Evolutionary conservation across 352 stramenopile species (phyloP).

Genomic region (Globisporangium uncinulatum): DNA sequence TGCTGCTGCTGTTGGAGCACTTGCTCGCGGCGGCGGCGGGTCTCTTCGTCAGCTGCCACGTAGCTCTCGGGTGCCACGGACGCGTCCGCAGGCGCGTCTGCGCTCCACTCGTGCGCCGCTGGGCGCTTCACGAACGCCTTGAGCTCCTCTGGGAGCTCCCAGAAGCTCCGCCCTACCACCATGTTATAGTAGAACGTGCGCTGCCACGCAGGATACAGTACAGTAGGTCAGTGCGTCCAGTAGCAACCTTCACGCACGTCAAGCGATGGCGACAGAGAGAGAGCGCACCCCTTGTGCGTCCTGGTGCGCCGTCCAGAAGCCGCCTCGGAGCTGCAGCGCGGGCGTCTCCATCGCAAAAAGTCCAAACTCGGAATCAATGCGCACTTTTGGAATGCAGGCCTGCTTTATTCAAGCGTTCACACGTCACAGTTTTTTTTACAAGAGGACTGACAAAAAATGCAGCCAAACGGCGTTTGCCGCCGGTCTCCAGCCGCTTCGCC

Average conservation of each 20-base stretch:
- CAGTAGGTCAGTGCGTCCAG: not conserved
- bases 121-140: slow-evolving; percentile 38
- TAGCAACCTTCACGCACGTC: not conserved
- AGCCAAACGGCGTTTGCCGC: too few relatives aligned
- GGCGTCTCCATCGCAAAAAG: not conserved
- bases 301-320: slow-evolving; percentile 73
- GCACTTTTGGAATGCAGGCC: too few relatives aligned
- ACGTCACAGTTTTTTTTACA: too few relatives aligned
- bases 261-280: not conserved
- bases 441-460: too few relatives aligned
- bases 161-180: slow-evolving; percentile 65
- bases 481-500: not conserved
- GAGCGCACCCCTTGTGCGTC: slow-evolving; percentile 47
- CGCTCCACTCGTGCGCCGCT: not conserved
- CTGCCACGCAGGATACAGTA: slow-evolving; percentile 15
- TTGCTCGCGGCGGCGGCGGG: slow-evolving; percentile 34
- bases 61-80: not conserved
- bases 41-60: slow-evolving; percentile 20
- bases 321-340: slow-evolving; percentile 4
- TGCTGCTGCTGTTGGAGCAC: slow-evolving; percentile 25
- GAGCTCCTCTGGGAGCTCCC: slow-evolving; percentile 55
- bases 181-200: slow-evolving; percentile 82
- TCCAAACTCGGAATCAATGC: not conserved
- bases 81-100: not conserved
- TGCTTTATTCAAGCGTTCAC: too few relatives aligned